Conservation (phyloP, 768 basidiomycete genomes). For the Russula griseocarnosa region DNA sequence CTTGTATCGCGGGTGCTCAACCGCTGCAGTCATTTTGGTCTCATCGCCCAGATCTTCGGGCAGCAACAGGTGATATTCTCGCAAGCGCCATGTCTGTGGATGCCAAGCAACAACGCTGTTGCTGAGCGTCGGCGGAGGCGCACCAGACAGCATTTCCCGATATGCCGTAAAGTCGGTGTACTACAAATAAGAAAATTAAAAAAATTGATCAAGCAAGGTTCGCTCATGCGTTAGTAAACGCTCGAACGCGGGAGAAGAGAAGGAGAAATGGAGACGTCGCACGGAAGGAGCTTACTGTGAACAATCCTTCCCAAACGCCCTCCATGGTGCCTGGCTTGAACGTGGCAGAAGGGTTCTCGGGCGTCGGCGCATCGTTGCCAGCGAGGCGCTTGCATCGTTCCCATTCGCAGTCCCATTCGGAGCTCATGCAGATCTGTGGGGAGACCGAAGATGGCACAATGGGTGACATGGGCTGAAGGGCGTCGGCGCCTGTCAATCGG, state of each 20-base stretch:
- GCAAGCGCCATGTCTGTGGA: slow-evolving; percentile 85
- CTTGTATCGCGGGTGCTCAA: slow-evolving; percentile 12
- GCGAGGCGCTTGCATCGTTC: slow-evolving; percentile 44
- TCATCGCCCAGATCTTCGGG: slow-evolving; percentile 34
- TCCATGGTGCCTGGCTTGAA: slow-evolving; percentile 67
- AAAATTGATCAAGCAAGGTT: neutral
- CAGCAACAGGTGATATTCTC: slow-evolving; percentile 60
- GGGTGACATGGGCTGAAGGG: slow-evolving; percentile 31
- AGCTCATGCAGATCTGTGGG: slow-evolving; percentile 33
- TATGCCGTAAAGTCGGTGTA: slow-evolving; percentile 86
- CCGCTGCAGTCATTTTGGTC: slow-evolving; percentile 23
- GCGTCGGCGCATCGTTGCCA: slow-evolving; percentile 34
- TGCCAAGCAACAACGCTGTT: slow-evolving; percentile 76
- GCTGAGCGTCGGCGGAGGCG: slow-evolving; percentile 59
- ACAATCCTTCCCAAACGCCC: slow-evolving; percentile 77
- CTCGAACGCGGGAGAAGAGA: neutral
- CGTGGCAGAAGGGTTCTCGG: slow-evolving; percentile 40
- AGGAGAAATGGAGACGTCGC: neutral
- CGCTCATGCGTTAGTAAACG: neutral
- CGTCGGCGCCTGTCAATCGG: slow-evolving; percentile 29
- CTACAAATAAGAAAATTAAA: slow-evolving; percentile 35
- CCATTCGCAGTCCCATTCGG: slow-evolving; percentile 73
- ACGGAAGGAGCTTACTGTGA: slow-evolving; percentile 50
- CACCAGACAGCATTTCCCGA: slow-evolving; percentile 68
- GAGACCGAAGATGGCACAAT: slow-evolving; percentile 29